These are phyloP conservation scores for Cnidoscolus chayamansa DNA, from an alignment of 441 rosid genomes.

Conservation along the genomic window DNA sequence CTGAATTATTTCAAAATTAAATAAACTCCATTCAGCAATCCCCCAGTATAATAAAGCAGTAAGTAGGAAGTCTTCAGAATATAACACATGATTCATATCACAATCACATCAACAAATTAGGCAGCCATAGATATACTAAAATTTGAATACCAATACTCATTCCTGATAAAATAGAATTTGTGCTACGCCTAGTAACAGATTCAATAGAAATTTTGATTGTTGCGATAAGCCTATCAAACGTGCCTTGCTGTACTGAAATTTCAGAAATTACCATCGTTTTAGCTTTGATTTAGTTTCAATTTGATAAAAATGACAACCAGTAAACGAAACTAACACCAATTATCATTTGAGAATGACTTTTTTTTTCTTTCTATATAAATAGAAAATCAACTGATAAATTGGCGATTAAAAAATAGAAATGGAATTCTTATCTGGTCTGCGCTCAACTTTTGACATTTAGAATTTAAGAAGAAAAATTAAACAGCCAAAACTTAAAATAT, in stretches of 20 bases:
- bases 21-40: slow-evolving; percentile 11
- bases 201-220: too few species aligned
- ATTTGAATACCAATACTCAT: not conserved
- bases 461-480: not conserved
- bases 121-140: not conserved
- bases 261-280: too few species aligned
- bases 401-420: not conserved
- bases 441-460: not conserved
- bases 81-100: not conserved
- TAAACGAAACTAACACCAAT: too few species aligned
- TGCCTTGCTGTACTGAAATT: too few species aligned
- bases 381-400: not conserved
- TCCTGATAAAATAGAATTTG: not conserved
- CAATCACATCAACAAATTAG: not conserved
- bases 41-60: not conserved
- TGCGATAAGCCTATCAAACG: too few species aligned
- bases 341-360: too few species aligned
- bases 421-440: too few species aligned
- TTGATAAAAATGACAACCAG: too few species aligned
- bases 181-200: not conserved
- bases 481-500: not conserved
- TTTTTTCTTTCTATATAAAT: too few species aligned
- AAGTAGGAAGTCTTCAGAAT: not conserved
- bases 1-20: slow-evolving; percentile 15
- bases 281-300: too few species aligned